Percentiles rank a stretch among this genome's conserved stretches.
Evolutionary conservation across 1,284 basidiomycete genomes (phyloP).

Genomic region (Kwoniella shivajii): DNA sequence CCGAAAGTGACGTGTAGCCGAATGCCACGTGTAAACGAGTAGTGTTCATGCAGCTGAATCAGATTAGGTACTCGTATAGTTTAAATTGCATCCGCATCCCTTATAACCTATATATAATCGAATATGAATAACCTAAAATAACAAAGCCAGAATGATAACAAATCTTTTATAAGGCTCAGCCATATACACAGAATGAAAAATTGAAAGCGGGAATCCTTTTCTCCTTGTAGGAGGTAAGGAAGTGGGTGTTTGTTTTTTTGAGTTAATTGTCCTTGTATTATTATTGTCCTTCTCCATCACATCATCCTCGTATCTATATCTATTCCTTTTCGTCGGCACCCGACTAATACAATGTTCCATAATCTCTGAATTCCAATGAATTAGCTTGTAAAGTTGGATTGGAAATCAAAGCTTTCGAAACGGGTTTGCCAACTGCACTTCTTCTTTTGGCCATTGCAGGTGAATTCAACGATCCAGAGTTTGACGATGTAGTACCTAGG

Average conservation of each 20-base stretch:
- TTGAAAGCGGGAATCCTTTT: too few species aligned
- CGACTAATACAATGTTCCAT: constrained; percentile 19
- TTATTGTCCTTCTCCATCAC: not conserved
- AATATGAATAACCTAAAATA: not conserved
- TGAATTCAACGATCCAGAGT: not conserved
- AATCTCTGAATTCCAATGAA: constrained; percentile 53
- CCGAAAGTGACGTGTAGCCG: too few species aligned
- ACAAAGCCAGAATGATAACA: not conserved
- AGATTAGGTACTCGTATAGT: too few species aligned
- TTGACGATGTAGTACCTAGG: constrained; percentile 26
- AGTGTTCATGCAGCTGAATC: too few species aligned
- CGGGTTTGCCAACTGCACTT: constrained; percentile 28
- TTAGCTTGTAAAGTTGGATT: constrained; percentile 52
- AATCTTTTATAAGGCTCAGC: constrained; percentile 2
- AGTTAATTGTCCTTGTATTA: not conserved
- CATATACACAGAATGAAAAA: not conserved
- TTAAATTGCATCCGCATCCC: constrained; percentile 2
- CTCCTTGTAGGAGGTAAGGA: too few species aligned
- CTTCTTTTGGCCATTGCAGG: constrained; percentile 21
- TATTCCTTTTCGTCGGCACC: too few species aligned
- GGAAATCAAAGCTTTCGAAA: constrained; percentile 53
- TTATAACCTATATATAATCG: constrained; percentile 2
- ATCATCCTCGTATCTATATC: not conserved
- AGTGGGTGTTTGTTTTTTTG: not conserved
- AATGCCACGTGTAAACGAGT: too few species aligned